Percentiles rank a stretch among this genome's conserved stretches.
These are phyloP conservation scores for Magnusiomyces paraingens DNA, from an alignment of 1,139 yeast species.

Conservation along the genomic window DNA sequence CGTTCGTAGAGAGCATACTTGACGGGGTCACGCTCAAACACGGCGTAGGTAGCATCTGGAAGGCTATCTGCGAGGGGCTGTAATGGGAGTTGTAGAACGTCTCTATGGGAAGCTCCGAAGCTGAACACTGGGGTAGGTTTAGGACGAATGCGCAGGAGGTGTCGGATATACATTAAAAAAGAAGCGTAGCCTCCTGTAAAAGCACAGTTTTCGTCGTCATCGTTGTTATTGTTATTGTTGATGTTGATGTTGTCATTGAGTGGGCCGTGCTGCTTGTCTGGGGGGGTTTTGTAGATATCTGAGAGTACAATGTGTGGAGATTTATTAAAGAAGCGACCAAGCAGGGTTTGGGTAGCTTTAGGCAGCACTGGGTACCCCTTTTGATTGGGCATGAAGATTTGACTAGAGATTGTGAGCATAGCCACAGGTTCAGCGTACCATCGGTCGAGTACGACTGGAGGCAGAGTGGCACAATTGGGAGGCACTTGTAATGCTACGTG, in stretches of 20 bases:
- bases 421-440: constrained; percentile 65
- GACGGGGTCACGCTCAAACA: constrained; percentile 60
- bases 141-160: constrained; percentile 37
- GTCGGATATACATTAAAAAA: constrained; percentile 48
- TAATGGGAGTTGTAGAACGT: constrained; percentile 51
- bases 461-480: constrained; percentile 30
- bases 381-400: constrained; percentile 49
- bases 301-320: constrained; percentile 32
- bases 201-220: too few species aligned
- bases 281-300: constrained; percentile 25
- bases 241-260: too few species aligned
- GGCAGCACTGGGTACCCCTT: constrained; percentile 57
- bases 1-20: constrained; percentile 63
- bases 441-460: constrained; percentile 45
- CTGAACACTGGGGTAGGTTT: constrained; percentile 32
- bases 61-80: constrained; percentile 61
- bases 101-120: constrained; percentile 35
- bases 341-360: constrained; percentile 45
- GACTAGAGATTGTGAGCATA: constrained; percentile 47
- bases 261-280: neutral
- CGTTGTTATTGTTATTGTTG: too few species aligned
- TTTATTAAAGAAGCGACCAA: constrained; percentile 36
- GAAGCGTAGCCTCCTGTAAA: constrained; percentile 42
- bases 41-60: constrained; percentile 52
- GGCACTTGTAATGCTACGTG: constrained; percentile 55